phyloP scores from a whole-genome alignment of 441 rosid species.

The Erysimum cheiri region DNA sequence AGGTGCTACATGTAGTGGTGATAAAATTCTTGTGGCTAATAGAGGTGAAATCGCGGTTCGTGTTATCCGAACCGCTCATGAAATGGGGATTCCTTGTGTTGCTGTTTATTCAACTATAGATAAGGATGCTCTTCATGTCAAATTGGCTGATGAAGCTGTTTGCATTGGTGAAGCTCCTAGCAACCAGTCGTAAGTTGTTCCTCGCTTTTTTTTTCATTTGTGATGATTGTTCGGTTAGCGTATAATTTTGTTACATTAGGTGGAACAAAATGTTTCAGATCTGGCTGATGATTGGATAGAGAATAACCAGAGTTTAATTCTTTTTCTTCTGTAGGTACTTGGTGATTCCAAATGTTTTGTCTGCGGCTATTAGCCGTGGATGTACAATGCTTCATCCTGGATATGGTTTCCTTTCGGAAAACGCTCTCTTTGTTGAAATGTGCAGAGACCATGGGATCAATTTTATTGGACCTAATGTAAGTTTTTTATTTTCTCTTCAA shows the following conservation, averaged over 20 bases:
- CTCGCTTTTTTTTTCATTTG: too few relatives aligned
- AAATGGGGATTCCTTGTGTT: conserved; percentile 99
- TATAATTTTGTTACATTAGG: neutral
- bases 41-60: conserved; percentile 98
- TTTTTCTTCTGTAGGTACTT: conserved; percentile 63
- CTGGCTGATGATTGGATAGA: neutral
- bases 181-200: conserved; percentile 79
- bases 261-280: neutral
- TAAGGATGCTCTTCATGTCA: conserved; percentile 94
- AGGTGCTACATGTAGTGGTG: conserved; percentile 63
- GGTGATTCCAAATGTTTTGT: conserved; percentile 83
- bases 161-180: conserved; percentile 99
- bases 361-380: conserved; percentile 89
- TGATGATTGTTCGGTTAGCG: too few relatives aligned
- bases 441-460: conserved; percentile 93
- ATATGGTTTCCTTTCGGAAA: conserved; percentile 97
- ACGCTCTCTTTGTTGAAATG: conserved; percentile 94
- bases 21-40: conserved; percentile 91
- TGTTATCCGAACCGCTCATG: conserved; percentile 96
- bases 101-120: conserved; percentile 97
- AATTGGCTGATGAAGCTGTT: conserved; percentile 93
- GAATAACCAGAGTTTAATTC: neutral
- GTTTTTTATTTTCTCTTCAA: conserved; percentile 18
- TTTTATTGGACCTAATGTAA: conserved; percentile 96
- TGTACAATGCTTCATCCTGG: conserved; percentile 99